Evolutionary conservation across 805 yeast species (phyloP).

Genomic region (Monosporozyma aquatica): DNA sequence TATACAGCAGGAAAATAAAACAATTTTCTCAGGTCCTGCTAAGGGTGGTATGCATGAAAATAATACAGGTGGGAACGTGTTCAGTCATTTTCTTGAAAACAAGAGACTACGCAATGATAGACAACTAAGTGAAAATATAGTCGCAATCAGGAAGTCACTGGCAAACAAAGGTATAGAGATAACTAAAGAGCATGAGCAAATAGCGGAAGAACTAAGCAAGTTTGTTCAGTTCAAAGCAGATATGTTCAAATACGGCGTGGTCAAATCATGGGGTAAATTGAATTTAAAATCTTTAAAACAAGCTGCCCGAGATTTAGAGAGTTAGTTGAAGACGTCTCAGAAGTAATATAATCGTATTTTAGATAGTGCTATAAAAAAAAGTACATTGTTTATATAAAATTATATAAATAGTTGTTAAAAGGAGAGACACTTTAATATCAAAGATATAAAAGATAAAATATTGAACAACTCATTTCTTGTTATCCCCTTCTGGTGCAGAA

Average conservation of each 20-base stretch:
- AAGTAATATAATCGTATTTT: too few relatives aligned
- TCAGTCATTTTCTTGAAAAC: slow-evolving; percentile 39
- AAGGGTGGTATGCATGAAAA: slow-evolving; percentile 3
- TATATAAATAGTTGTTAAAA: background rate
- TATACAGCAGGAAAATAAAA: slow-evolving; percentile 11
- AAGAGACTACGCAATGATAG: slow-evolving; percentile 41
- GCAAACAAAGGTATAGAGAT: slow-evolving; percentile 39
- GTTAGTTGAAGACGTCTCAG: too few relatives aligned
- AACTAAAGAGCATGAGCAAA: slow-evolving; percentile 45
- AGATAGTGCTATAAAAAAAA: too few relatives aligned
- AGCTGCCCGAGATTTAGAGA: background rate
- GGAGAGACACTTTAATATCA: background rate
- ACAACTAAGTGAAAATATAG: slow-evolving; percentile 33
- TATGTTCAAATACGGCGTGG: slow-evolving; percentile 23
- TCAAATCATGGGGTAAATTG: slow-evolving; percentile 7
- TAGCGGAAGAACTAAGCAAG: slow-evolving; percentile 56
- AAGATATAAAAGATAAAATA: background rate
- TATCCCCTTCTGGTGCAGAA: background rate
- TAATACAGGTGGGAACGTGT: slow-evolving; percentile 17
- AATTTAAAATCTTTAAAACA: slow-evolving; percentile 1
- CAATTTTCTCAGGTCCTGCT: slow-evolving; percentile 9
- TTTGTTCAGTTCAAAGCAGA: slow-evolving; percentile 43
- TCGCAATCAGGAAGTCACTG: slow-evolving; percentile 36
- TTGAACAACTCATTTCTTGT: background rate
- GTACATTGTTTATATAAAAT: background rate